Evolutionary conservation across 345 rosid genomes (phyloP), one percentile per base, ranked within the genome.

Genomic region (Gossypium sturtianum): DNA sequence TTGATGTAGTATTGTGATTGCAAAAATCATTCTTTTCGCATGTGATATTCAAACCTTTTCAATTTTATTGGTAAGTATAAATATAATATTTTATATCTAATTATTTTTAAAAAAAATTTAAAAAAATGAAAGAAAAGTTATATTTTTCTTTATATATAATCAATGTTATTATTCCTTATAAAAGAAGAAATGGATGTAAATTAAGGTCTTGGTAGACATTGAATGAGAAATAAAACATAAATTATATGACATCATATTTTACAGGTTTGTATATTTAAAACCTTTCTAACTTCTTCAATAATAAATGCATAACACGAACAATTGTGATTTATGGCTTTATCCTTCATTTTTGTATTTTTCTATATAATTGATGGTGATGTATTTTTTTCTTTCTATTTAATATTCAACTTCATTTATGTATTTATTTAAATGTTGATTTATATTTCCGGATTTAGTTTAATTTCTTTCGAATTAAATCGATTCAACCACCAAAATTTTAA

Each of bases 271-370:
- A 22, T 29, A 57, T 56, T 3, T 29, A 27, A 17, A 63, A 29
- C 27, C 61, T 53, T 47, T 56, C 76, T 25, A 60, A 34, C 78
- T 73, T 65, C 54, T 49, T 54, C 17, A 29, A 12, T 75, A 75
- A 72, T 81, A 82, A 84, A 84, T 84, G 87, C 82, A 49, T 66
- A 59, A 59, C 60, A 74, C 74, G 27, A 72, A 79, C 23, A 75
- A 58, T 45, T 22, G 47, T 38, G 27, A 72, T 9, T 77, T 68
- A 48, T 73, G 48, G 62, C 69, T 27, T 81, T 53, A 70, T 68
- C 44, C 72, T 68, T 25, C 72, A 49, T 48, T 68, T 48, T 68
- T 68, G 72, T 68, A 48, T 16, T 57, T 5, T 68, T 68, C 72
- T 69, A 56, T 69, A 51, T 27, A 51, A 51, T 51, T 51, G 72